phyloP scores from a whole-genome alignment of 495 filamentous ascomycete genomes.

The Pseudotulostoma volvatum region DNA sequence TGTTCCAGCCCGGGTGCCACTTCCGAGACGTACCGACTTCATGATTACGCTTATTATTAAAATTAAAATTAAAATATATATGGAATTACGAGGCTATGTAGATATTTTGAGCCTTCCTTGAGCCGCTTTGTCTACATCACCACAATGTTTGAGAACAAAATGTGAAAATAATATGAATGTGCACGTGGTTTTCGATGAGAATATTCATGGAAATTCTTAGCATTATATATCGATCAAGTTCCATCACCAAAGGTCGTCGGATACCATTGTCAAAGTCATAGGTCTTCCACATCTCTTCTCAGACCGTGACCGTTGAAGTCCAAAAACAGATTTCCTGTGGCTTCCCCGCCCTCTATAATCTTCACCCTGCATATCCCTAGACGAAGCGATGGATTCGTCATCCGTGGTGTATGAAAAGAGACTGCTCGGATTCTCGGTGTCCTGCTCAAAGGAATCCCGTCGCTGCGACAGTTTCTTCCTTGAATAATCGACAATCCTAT shows the following conservation, averaged over 20 bases:
- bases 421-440: conserved; percentile 4
- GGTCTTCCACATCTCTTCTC: conserved; percentile 6
- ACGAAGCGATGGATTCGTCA: neutral
- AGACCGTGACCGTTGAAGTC: conserved; percentile 3
- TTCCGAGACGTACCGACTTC: no score
- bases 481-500: neutral
- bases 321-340: conserved; percentile 11
- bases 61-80: no score
- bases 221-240: no score
- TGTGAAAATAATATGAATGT: no score
- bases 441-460: conserved; percentile 8
- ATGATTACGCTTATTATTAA: no score
- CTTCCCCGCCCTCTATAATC: conserved; percentile 10
- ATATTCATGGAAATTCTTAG: no score
- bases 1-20: no score
- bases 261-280: conserved; percentile 28
- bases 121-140: no score
- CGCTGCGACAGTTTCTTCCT: neutral
- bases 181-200: no score
- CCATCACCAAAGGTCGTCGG: no score
- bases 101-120: conserved; percentile 26
- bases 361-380: conserved; percentile 7
- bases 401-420: conserved; percentile 2
- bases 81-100: conserved; percentile 2
- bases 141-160: no score